These are phyloP conservation scores for Castanea crenata DNA, from an alignment of 306 rosid genomes.

Conservation along the genomic window DNA sequence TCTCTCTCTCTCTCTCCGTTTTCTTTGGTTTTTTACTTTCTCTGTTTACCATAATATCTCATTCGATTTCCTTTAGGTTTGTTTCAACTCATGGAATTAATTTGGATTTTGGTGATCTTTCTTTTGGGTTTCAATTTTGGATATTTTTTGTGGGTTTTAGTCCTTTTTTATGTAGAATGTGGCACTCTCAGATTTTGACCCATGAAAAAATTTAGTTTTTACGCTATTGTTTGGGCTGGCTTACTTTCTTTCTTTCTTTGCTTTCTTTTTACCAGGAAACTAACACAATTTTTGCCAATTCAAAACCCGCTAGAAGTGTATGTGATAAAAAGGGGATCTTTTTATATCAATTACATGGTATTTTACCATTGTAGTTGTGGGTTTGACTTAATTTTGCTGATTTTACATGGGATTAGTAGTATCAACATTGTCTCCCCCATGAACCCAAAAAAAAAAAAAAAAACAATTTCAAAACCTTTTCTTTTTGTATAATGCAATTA, in stretches of 20 bases:
- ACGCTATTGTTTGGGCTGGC: neutral
- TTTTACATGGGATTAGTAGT: too few relatives aligned
- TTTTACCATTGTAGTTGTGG: neutral
- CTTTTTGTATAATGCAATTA: neutral
- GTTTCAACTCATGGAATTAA: neutral
- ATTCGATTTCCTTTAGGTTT: neutral
- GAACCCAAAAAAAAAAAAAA: neutral
- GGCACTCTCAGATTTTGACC: neutral
- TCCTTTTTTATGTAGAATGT: neutral
- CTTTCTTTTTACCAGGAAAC: too few relatives aligned
- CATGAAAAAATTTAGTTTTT: neutral
- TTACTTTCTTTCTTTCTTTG: neutral
- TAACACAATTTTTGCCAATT: too few relatives aligned
- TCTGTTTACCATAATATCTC: neutral
- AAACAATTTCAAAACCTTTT: neutral
- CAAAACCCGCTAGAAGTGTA: too few relatives aligned
- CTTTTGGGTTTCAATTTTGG: constrained; percentile 4
- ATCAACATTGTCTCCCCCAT: neutral
- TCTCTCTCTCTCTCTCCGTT: neutral
- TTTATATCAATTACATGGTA: neutral
- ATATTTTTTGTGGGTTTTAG: neutral
- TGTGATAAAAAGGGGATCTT: too few relatives aligned
- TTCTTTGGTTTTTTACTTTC: neutral
- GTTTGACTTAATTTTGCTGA: neutral
- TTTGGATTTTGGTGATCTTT: neutral